These are phyloP conservation scores for Suhomyces taliae DNA, from an alignment of 1,139 yeast genomes.

Conservation along the genomic window DNA sequence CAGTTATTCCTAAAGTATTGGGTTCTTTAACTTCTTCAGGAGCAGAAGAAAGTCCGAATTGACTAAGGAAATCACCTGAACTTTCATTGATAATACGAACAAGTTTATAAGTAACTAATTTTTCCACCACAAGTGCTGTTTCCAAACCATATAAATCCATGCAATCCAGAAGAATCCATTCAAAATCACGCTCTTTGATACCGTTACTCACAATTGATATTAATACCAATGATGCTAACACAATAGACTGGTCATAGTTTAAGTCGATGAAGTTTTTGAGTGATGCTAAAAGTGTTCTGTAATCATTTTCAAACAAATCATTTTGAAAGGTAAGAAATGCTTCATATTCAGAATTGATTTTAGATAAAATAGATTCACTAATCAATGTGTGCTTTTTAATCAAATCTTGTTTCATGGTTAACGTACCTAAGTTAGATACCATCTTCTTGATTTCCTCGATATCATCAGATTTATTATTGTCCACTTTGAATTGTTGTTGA, in stretches of 20 bases:
- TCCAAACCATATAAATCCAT: conserved; percentile 61
- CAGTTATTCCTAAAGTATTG: conserved; percentile 29
- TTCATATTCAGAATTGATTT: conserved; percentile 54
- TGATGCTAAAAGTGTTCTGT: conserved; percentile 49
- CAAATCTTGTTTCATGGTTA: conserved; percentile 67
- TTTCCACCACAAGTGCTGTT: conserved; percentile 33
- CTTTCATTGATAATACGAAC: conserved; percentile 24
- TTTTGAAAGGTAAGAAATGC: conserved; percentile 70
- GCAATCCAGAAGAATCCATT: conserved; percentile 47
- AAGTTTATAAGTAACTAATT: conserved; percentile 26
- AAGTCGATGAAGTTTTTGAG: conserved; percentile 48
- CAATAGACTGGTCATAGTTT: conserved; percentile 29
- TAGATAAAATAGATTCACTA: conserved; percentile 64
- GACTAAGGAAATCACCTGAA: conserved; percentile 31
- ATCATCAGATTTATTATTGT: conserved; percentile 49
- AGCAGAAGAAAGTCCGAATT: conserved; percentile 15
- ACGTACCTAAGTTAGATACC: conserved; percentile 66
- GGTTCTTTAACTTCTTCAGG: conserved; percentile 6
- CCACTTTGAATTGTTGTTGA: conserved; percentile 66
- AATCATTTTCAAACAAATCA: conserved; percentile 61
- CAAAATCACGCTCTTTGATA: conserved; percentile 58
- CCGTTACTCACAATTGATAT: conserved; percentile 67
- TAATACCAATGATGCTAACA: conserved; percentile 52
- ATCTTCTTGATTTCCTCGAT: conserved; percentile 69
- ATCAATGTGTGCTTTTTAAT: conserved; percentile 74